phyloP scores from a whole-genome alignment of 768 basidiomycete genomes.

The Tricholoma hemisulphureum region DNA sequence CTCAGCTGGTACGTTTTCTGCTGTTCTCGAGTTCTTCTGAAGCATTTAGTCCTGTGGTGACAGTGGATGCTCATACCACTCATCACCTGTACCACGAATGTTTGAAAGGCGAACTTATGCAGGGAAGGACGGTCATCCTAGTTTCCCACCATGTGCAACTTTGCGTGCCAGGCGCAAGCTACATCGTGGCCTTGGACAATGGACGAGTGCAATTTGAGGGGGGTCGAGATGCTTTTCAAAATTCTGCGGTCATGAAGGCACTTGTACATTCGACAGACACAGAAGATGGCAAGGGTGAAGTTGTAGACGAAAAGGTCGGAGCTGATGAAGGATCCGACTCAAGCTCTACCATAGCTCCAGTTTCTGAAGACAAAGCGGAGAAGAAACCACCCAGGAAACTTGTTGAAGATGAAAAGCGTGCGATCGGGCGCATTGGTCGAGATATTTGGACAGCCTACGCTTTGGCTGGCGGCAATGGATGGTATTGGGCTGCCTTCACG shows the following conservation, averaged over 20 bases:
- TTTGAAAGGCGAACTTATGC: conserved; percentile 78
- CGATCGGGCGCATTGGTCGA: conserved; percentile 64
- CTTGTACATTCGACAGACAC: conserved; percentile 58
- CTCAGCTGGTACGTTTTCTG: conserved; percentile 42
- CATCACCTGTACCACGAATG: conserved; percentile 84
- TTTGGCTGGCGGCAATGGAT: conserved; percentile 44
- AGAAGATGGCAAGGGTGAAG: conserved; percentile 36
- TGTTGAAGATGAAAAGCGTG: conserved; percentile 81
- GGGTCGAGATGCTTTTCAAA: conserved; percentile 57
- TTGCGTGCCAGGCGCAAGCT: conserved; percentile 74
- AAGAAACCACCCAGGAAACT: conserved; percentile 76
- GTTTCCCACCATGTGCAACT: conserved; percentile 96
- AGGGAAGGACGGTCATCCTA: conserved; percentile 80
- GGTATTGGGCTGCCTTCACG: conserved; percentile 59
- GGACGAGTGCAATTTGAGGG: conserved; percentile 78
- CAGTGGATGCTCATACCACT: conserved; percentile 91
- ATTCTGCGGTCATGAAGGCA: conserved; percentile 62
- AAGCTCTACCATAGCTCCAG: conserved; percentile 28
- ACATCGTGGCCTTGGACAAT: conserved; percentile 81
- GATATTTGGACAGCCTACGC: conserved; percentile 67
- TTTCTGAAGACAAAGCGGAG: conserved; percentile 30
- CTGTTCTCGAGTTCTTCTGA: background rate
- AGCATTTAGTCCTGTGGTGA: conserved; percentile 4
- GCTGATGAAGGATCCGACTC: conserved; percentile 23
- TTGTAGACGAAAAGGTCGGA: conserved; percentile 27